Base-by-base conservation (phyloP, 257 asterid genomes). In the Nicotiana paniculata region DNA sequence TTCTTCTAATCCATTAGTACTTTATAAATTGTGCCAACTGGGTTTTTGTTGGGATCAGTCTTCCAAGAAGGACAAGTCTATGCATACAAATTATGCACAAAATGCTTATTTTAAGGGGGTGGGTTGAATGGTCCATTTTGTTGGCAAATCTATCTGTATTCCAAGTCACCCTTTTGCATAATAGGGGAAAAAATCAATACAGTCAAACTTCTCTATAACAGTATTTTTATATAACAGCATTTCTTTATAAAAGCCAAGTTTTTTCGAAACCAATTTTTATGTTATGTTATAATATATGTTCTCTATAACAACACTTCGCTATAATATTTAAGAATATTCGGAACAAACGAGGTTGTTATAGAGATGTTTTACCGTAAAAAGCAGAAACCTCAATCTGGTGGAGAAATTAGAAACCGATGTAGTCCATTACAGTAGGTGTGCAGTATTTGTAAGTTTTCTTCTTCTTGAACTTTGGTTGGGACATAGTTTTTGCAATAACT, bases 21-120 rank as follows among this genome's bases (percentile, higher is more conserved):
- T 9, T 10, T 81, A 75, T 85, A 86, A 78, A 59, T 12, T 83
- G 9, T 66, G 86, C 83, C 88, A 80, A 83, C 84, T 72, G 74
- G 86, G 77, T 43, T 63, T 54, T 51, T 33, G 70, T 24, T 72
- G 39, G 69, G 81, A 61, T 46, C 15, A 68, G 55, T 64, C 46
- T n/a, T 68, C 67, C 51, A 55, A 24, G 9, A 39, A 80, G 53
- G 81, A 51, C 81, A 79, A 51, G 75, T 26, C 4, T 30, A 69
- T 4, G 46, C 35, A 68, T 77, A 11, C 13, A 51, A 26, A 58
- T 51, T 74, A 12, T 74, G 63, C 53, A 48, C 12, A 51, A 74
- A 48, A 74, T 6, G 24, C 43, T 26, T 51, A 74, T 51, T 74
- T 51, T 51, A 46, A 6, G 1, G 15, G 53, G 43, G 79, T 74